Base-by-base conservation (phyloP, 352 stramenopile species). In the Phytopythium aichiense region DNA sequence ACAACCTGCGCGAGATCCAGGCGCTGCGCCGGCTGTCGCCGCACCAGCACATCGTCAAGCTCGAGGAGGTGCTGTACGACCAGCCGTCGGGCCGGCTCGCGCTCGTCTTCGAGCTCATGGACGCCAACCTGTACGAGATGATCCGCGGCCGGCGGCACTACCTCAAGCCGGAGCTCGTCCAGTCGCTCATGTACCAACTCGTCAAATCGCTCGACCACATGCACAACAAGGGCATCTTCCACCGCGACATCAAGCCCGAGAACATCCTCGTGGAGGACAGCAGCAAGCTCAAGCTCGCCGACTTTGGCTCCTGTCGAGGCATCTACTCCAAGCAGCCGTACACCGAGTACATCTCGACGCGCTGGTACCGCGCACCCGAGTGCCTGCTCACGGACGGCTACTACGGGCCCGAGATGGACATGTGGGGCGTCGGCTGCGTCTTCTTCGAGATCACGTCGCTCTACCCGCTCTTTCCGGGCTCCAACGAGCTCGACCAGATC, bases 211-310 rank as follows among this genome's bases (percentile, higher is more conserved):
- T 98, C 16, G 90, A 98, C 61, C 93, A 98, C 63, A 99, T 99
- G 96, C 96, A 99, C 70, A 83, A 93, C 53, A 98, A 98, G 61
- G 95, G 95, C 51, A 98, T 99, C 63, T 99, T 99, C 72, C 96
- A 99, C 58, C 84, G 96, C 20, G 96, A 99, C 61, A 98, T 99
- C 59, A 99, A 98, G 65, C 95, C 94, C 4, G 94, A 98, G 62
- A 98, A 98, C 59, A 98, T 98, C 61, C 71, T 98, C 22, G 87
- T 98, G 6, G 90, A 98, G 56, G 77, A 84, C 65, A 86, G 72
- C 42, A 77, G 62, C 33, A 91, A 93, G 58, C 96, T 98, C 69
- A 90, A 88, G 57, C 78, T 98, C 23, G 95, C 95, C 7, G 95
- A 99, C 72, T 98, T 98, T 87, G 96, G 96, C 18, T 98, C 90